Evolutionary conservation across 2,329 filamentous ascomycete genomes (phyloP), one percentile per base, ranked within the genome.

Genomic region (Xylaria polymorpha): DNA sequence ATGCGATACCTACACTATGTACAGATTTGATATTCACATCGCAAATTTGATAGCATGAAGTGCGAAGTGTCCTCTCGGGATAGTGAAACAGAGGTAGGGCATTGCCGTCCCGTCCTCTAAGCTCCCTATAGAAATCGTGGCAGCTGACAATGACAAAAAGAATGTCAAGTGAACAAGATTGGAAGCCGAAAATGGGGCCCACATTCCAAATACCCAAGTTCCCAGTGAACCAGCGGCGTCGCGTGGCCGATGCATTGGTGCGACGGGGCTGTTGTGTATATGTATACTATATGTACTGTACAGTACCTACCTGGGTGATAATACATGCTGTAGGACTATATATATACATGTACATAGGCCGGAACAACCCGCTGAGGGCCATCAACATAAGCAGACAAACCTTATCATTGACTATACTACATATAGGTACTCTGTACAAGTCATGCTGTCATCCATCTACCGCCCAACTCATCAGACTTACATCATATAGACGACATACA

Each of bases 141-240:
- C 62, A 22, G 55, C 32, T 43, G 22, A 60, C 3, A 48, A 66
- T 66, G 64, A 66, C 64, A 66, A 66, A 66, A 66, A 61, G 25
- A 18, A 22, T 22, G 14, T 43, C 18, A 20, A 53, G n/a, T 63
- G 32, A 53, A 58, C 41, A 25, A 59, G 22, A 51, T 48, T 66
- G 37, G 55, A 35, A 46, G 53, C 44, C 29, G 56, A 51, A 60
- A 48, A 55, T 32, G 41, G 51, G 59, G 44, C 20, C 53, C 58
- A 61, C 62, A 68, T 71, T 71, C 66, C 66, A 71, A 71, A 71
- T 71, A 68, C n/a, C 8, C 39, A 55, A 25, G 35, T 4, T 29
- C n/a, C 58, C 4, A 39, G 32, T 61, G 14, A 53, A 37, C 35
- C 22, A 29, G 35, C 37, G 43, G 18, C 41, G 55, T 58, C 66